Evolutionary conservation across 768 basidiomycete species (phyloP), one percentile per base, ranked within the genome.

Genomic region (Boletus pseudo-olivaceus): DNA sequence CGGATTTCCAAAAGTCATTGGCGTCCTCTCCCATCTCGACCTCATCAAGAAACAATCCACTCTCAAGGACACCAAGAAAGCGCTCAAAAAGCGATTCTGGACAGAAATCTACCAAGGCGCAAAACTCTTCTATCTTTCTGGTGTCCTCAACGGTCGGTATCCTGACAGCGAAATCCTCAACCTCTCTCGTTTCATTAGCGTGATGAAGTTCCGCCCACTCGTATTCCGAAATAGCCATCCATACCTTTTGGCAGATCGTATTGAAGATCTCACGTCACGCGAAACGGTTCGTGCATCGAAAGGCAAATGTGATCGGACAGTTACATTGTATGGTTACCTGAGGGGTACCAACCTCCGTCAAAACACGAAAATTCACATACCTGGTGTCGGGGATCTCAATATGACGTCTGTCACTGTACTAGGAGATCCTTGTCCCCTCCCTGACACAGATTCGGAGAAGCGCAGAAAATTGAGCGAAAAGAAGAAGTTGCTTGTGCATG

Each of bases 101-200:
- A 93, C 95, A 0, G 97, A 99, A 72, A 98, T 99, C 12, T 98
- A 98, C 70, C 90, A 94, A 64, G 97, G 97, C 47, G 96, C 97
- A 30, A 99, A 99, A 70, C 84, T 99, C 8, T 98, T 98, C 74
- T 98, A 97, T 70, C 85, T 98, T 47, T 94, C 92, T 3, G 97
- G 96, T 17, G 92, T 98, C 32, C 81, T 98, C 63, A 98, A 98
- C 62, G 97, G 97, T 19, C 90, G 95, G 38, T 98, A 98, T 70
- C 95, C 97, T 30, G 97, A 99, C 72, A 85, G 83, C 19, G 97
- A 99, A 74, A 94, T 98, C 62, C 82, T 94, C 64, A 97, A 98
- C 68, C 87, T 99, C 55, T 89, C 89, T 23, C 88, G 96, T 38
- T 99, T 98, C 79, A 90, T 99, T 62, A 85, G 86, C 40, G 93